Percentiles rank a stretch among this genome's conserved stretches.
Evolutionary conservation across 208 protist species (phyloP).

Genomic region (Trypanosoma scelopori): DNA sequence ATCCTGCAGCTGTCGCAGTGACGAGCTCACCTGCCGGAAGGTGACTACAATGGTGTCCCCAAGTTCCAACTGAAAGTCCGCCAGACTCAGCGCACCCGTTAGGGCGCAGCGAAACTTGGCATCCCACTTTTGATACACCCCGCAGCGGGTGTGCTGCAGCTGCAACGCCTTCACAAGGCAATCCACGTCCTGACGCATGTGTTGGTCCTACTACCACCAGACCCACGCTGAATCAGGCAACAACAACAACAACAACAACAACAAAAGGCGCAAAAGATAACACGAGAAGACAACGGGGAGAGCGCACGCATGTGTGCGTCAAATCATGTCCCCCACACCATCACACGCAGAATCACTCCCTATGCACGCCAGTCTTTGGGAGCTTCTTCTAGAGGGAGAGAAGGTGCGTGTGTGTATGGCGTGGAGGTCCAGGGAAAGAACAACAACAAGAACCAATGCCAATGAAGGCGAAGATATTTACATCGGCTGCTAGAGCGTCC

Average conservation of each 20-base stretch:
- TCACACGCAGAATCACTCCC: too few relatives aligned
- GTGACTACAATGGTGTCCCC: slow-evolving; percentile 39
- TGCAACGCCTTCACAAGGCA: slow-evolving; percentile 17
- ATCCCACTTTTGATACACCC: slow-evolving; percentile 61
- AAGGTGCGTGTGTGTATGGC: too few relatives aligned
- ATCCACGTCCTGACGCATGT: background rate
- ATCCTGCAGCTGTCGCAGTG: slow-evolving; percentile 49
- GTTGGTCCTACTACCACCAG: background rate
- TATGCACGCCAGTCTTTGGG: too few relatives aligned
- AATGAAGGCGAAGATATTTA: too few relatives aligned
- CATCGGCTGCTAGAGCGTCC: too few relatives aligned
- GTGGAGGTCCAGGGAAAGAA: too few relatives aligned
- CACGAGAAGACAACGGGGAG: background rate
- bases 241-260: slow-evolving; percentile 1
- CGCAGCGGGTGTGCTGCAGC: slow-evolving; percentile 61
- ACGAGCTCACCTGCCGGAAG: slow-evolving; percentile 58
- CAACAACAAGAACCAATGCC: too few relatives aligned
- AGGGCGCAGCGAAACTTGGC: slow-evolving; percentile 49
- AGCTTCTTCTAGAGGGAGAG: too few relatives aligned
- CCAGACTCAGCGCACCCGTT: slow-evolving; percentile 34
- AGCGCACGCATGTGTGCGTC: too few relatives aligned
- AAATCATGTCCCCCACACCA: too few relatives aligned
- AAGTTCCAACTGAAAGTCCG: slow-evolving; percentile 45
- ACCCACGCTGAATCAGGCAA: background rate
- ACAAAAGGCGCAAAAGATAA: background rate